Evolutionary conservation across 441 rosid genomes (phyloP), one percentile per base, ranked within the genome.

Genomic region (Euphorbia corollata): DNA sequence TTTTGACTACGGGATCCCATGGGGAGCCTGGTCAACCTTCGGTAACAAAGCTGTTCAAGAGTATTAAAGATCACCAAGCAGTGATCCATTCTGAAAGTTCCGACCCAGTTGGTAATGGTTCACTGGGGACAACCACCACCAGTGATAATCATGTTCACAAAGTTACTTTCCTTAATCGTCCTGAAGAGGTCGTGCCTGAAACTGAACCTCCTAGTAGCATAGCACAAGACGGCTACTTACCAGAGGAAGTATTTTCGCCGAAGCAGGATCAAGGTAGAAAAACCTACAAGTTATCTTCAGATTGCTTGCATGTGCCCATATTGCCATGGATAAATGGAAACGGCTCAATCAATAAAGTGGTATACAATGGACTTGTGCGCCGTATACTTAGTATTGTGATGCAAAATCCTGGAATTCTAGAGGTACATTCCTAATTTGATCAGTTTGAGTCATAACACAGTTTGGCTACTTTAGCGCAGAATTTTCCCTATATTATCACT

Each of bases 321-420:
- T 78, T 77, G 67, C 99, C 98, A 64, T 94, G 99, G 99, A 75
- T 91, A 68, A 91, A 91, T 79, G 94, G 91, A 69, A 91, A 94
- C 78, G 97, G 94, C 64, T 85, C 89, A 23, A 73, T 83, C 73
- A 91, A 94, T 73, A 84, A 59, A 63, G 64, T 68, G 47, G 88
- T 91, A 55, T 88, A 84, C 73, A 74, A 79, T 77, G 98, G 94
- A 74, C 90, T 91, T 60, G 41, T 85, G 39, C 96, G 96, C 39
- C 90, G 87, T 65, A 78, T 90, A 77, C 83, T 90, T 71, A 97
- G 98, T 50, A 82, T 78, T 9, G 96, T 89, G 77, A 83, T 89
- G 97, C 91, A 83, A 77, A 86, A 85, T 78, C 97, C 97, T 67
- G 97, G 97, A 61, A 84, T 91, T 71, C 68, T 81, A 70, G 92